A percentile compares a stretch with the other conserved stretches of the same genome.
These are phyloP conservation scores for Pichia sp. DNA, from an alignment of 1,139 yeast genomes.

Conservation along the genomic window DNA sequence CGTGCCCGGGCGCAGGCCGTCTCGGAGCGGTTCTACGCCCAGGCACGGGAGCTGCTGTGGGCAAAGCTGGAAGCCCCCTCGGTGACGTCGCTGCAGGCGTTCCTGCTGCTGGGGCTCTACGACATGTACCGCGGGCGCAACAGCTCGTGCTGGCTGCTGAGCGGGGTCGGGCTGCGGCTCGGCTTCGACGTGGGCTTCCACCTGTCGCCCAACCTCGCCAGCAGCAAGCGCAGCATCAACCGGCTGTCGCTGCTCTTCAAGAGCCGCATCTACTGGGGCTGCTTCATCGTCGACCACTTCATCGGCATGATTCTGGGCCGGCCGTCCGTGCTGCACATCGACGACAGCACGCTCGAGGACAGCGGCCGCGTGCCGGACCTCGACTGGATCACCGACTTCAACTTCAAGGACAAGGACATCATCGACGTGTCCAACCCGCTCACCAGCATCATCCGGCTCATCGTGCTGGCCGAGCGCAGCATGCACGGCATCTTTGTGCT, in stretches of 20 bases:
- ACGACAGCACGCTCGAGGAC: slow-evolving; percentile 53
- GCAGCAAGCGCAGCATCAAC: slow-evolving; percentile 8
- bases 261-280: slow-evolving; percentile 64
- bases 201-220: slow-evolving; percentile 44
- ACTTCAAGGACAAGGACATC: slow-evolving; percentile 45
- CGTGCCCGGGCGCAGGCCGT: too few species aligned
- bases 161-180: slow-evolving; percentile 60
- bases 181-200: slow-evolving; percentile 67
- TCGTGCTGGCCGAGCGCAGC: slow-evolving; percentile 39
- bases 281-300: slow-evolving; percentile 61
- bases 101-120: slow-evolving; percentile 48
- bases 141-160: slow-evolving; percentile 58
- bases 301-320: slow-evolving; percentile 56
- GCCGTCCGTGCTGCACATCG: slow-evolving; percentile 51
- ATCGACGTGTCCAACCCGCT: slow-evolving; percentile 28
- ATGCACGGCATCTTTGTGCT: slow-evolving; percentile 9
- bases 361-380: slow-evolving; percentile 38
- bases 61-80: slow-evolving; percentile 30
- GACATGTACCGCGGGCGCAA: slow-evolving; percentile 47
- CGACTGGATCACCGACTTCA: slow-evolving; percentile 51
- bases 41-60: slow-evolving; percentile 33
- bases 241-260: slow-evolving; percentile 37
- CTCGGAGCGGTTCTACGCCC: slow-evolving; percentile 46
- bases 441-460: slow-evolving; percentile 35
- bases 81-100: slow-evolving; percentile 46